These are phyloP conservation scores for Aeschynomene evenia DNA, from an alignment of 306 rosid genomes.

Conservation along the genomic window DNA sequence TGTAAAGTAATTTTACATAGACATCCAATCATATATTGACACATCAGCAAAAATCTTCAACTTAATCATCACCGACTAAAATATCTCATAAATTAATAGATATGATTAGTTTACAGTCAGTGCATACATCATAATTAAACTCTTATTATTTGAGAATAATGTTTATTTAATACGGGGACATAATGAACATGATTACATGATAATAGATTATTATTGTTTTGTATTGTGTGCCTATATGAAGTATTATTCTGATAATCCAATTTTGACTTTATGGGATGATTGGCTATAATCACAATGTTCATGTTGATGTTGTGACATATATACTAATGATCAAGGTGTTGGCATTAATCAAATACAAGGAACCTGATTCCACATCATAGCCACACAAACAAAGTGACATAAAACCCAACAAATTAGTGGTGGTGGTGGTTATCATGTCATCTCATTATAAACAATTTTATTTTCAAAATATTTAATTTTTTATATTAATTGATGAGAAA, in stretches of 20 bases:
- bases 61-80: too few relatives aligned
- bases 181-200: conserved; percentile 4
- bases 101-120: too few relatives aligned
- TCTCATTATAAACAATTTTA: not conserved
- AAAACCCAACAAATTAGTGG: conserved; percentile 34
- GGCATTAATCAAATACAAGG: conserved; percentile 3
- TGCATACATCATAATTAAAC: too few relatives aligned
- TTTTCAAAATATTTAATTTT: too few relatives aligned
- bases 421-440: conserved; percentile 50
- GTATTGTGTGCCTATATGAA: not conserved
- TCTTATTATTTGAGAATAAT: not conserved
- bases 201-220: not conserved
- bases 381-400: conserved; percentile 36
- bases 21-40: too few relatives aligned
- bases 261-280: conserved; percentile 43
- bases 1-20: too few relatives aligned
- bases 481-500: too few relatives aligned
- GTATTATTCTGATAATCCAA: conserved; percentile 25
- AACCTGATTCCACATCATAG: conserved; percentile 31
- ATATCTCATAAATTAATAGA: too few relatives aligned
- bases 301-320: conserved; percentile 23
- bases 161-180: not conserved
- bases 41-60: too few relatives aligned
- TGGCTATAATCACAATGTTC: conserved; percentile 35
- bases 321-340: not conserved